These are phyloP conservation scores for Murraya paniculata DNA, from an alignment of 345 rosid species.

Conservation along the genomic window DNA sequence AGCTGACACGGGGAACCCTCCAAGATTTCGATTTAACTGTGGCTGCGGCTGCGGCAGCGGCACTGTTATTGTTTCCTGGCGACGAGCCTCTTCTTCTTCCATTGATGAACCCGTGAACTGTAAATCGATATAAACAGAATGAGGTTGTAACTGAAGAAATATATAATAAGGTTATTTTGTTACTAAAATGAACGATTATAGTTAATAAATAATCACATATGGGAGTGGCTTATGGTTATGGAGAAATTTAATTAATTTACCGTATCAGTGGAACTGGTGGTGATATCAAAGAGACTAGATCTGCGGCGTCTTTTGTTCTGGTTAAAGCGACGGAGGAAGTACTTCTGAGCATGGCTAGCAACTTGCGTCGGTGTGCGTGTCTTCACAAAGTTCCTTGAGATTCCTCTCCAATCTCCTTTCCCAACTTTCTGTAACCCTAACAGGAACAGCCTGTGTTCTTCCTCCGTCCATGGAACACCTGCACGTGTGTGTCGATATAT, in stretches of 20 bases:
- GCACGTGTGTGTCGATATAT: background rate
- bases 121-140: background rate
- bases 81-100: constrained; percentile 36
- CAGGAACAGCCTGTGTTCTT: constrained; percentile 63
- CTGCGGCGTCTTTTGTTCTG: constrained; percentile 70
- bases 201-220: too few species aligned
- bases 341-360: constrained; percentile 84
- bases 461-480: constrained; percentile 90
- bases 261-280: constrained; percentile 34
- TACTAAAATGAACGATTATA: too few species aligned
- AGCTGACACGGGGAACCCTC: constrained; percentile 28
- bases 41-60: constrained; percentile 21
- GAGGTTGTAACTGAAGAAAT: too few species aligned
- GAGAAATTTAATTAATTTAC: constrained; percentile 16
- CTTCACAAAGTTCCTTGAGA: constrained; percentile 73
- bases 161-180: too few species aligned
- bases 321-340: constrained; percentile 62
- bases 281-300: constrained; percentile 77
- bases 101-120: constrained; percentile 37
- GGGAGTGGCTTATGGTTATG: background rate
- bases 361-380: constrained; percentile 82
- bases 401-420: constrained; percentile 84
- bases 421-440: constrained; percentile 68
- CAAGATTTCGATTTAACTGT: constrained; percentile 8
- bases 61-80: constrained; percentile 20